Base-by-base conservation (phyloP, 1,284 basidiomycete species). In the Microbotryum silenes-acaulis region DNA sequence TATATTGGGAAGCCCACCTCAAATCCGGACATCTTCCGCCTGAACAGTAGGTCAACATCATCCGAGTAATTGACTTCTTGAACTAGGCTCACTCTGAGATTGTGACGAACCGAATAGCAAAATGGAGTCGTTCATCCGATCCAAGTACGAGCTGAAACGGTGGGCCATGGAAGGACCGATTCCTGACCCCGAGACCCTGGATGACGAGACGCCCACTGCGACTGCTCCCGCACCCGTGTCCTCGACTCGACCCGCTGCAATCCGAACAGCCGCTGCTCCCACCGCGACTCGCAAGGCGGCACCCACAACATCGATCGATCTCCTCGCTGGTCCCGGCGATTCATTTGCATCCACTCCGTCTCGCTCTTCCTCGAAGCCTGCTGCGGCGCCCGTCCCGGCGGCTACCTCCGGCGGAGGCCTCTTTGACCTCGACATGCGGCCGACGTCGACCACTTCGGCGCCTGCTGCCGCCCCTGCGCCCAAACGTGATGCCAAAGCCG, bases 1-100 rank as follows among this genome's bases (percentile, higher is more conserved):
- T 89, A 10, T 98, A 97, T 78, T 98, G 94, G 94, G 96, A 98
- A 74, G 88, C 90, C 5, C 92, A 97, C 78, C 80, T 98, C 59
- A 93, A 92, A 75, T 77, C 85, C 14, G 96, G 96, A 0, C 96
- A 98, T 74, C 74, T 89, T 44, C 94, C 94, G 42, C 88, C 91
- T 23, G 94, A 98, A 70, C 93, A 97, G 91, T 94, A 72, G 74
- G 90, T 82, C 27, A 45, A 7, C 21, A 16, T 45, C 23, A 6
- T 16, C 48, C 21, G 31, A 31, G 31, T 49, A 14, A 8, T 56
- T 46, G 23, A 23, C 16, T 53, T 48, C 42, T 27, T 27, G 16
- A 42, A 45, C 44, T 42, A 42, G 37, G n/a, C 47, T 57, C 21
- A 46, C 21, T 42, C 9, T 5, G 31, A 12, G 8, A 23, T 12